phyloP scores from a whole-genome alignment of 345 rosid genomes.

The Eucalyptus regnans region DNA sequence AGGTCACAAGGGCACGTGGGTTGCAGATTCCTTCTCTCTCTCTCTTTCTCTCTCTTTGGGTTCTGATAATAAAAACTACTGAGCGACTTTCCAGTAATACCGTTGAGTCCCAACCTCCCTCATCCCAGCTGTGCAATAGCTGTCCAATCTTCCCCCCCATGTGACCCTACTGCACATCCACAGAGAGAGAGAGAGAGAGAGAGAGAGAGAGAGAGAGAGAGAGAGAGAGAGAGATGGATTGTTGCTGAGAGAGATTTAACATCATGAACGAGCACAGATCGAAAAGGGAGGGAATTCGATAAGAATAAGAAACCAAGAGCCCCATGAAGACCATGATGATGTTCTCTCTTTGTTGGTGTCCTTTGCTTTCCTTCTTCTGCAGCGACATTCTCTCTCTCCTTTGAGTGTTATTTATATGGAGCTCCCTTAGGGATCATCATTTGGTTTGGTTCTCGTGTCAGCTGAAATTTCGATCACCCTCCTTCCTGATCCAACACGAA shows the following conservation, averaged over 20 bases:
- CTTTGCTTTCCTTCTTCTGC: background rate
- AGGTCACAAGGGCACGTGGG: constrained; percentile 51
- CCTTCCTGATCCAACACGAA: background rate
- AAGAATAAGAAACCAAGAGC: background rate
- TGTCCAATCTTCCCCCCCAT: constrained; percentile 49
- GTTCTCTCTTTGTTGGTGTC: background rate
- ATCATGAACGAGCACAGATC: background rate
- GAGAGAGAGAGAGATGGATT: background rate
- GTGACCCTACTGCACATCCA: constrained; percentile 39
- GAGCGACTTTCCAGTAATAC: constrained; percentile 72
- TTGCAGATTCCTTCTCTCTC: constrained; percentile 10
- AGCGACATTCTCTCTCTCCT: background rate
- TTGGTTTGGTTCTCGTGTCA: background rate
- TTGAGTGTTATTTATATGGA: background rate
- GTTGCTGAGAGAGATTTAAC: background rate
- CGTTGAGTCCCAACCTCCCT: constrained; percentile 49
- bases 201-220: background rate
- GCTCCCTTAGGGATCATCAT: background rate
- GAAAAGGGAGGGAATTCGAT: background rate
- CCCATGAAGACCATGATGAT: background rate
- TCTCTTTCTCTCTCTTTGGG: background rate
- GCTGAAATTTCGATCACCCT: background rate
- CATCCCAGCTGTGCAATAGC: constrained; percentile 66
- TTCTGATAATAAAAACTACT: constrained; percentile 12
- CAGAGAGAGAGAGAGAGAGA: background rate